Evolutionary conservation across 2,329 filamentous ascomycete species (phyloP), one percentile per base, ranked within the genome.

Genomic region (Lomentospora prolificans): DNA sequence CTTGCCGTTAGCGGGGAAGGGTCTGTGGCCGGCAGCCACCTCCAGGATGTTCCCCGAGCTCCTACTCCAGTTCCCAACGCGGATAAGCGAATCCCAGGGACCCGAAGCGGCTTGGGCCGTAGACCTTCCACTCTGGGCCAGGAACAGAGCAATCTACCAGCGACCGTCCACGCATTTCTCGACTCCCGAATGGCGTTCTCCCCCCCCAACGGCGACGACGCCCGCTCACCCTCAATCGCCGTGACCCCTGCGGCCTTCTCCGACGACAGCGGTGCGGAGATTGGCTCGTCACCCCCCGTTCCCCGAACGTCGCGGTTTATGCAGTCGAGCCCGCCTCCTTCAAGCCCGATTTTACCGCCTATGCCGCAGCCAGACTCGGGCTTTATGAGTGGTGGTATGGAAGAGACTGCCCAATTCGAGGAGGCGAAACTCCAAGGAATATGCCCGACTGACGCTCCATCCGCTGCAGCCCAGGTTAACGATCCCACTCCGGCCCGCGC

Each of bases 231-330:
- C 22, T 81, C 79, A 10, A 61, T 72, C 33, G 77, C 69, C 0
- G 75, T 72, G 12, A 81, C 79, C 1, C 78, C 78, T 4, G 71
- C 53, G n/a, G 53, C 74, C 31, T 76, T 73, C 39, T 78, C 81
- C 55, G 80, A 76, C 54, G 76, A 86, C 56, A 95, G 90, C 54
- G 87, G 90, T 3, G 84, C 83, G 51, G 88, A 89, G 55, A 89
- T 97, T 62, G 87, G 87, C 1, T 97, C 94, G 0, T 97, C 92
- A 3, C 92, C 92, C 12, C 94, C 94, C 1, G 77, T 95, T 1
- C 83, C 90, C 59, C 79, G 82, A 60, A 79, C 79, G 36, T 74
- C 76, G 28, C 70, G 75, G 46, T 83, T 75, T 61, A 72, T 78
- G 28, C 75, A 67, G 53, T 81, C 79, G 2, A 84, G 81, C 57